Conservation (phyloP, 2,329 filamentous ascomycete genomes). For the Trichoderma polysporum region DNA sequence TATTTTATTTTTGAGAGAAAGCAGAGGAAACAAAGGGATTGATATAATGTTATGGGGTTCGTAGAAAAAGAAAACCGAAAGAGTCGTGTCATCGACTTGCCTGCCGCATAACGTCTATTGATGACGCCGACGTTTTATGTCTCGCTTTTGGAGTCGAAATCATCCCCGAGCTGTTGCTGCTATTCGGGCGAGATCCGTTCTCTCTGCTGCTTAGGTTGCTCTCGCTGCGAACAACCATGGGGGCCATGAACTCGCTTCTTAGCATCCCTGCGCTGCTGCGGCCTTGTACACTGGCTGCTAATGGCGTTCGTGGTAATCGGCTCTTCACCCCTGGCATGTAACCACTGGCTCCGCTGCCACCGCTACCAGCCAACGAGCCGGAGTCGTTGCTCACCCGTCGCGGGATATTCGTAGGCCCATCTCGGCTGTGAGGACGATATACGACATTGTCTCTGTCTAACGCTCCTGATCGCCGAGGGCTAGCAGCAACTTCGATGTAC, state of each 20-base stretch:
- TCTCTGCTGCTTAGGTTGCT: constrained; percentile 41
- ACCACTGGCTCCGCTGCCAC: constrained; percentile 8
- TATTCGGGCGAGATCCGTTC: constrained; percentile 30
- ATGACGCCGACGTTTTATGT: constrained; percentile 7
- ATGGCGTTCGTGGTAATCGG: constrained; percentile 41
- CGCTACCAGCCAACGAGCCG: constrained; percentile 28
- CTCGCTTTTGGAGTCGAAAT: constrained; percentile 17
- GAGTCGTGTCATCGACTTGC: background rate
- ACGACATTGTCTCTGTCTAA: constrained; percentile 44
- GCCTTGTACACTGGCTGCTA: constrained; percentile 30
- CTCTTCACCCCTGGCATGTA: constrained; percentile 34
- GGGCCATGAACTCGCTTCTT: constrained; percentile 24
- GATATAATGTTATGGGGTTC: too few relatives aligned
- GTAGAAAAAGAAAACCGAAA: background rate
- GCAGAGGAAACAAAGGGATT: background rate
- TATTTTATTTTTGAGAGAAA: background rate
- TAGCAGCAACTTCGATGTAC: constrained; percentile 55
- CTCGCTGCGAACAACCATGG: constrained; percentile 39
- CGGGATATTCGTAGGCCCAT: constrained; percentile 44
- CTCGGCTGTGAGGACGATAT: constrained; percentile 44
- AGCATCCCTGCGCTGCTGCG: constrained; percentile 25
- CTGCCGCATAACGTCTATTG: constrained; percentile 16
- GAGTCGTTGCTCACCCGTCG: constrained; percentile 44
- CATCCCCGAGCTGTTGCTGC: constrained; percentile 18
- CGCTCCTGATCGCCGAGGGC: constrained; percentile 42